These are phyloP conservation scores for Cryphonectria naterciae DNA, from an alignment of 2,329 filamentous ascomycete species.

Conservation along the genomic window DNA sequence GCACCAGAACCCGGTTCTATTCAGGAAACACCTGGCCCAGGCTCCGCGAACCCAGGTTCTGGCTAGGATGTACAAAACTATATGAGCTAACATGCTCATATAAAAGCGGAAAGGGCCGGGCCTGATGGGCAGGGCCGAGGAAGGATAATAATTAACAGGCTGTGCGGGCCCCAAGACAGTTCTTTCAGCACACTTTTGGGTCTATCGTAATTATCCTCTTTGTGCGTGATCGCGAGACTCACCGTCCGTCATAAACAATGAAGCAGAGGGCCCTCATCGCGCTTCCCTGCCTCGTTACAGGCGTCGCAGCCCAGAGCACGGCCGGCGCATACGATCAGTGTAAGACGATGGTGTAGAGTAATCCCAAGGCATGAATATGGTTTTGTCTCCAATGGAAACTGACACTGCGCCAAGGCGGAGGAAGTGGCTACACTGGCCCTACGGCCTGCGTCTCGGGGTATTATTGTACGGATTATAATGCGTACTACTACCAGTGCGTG, in stretches of 20 bases:
- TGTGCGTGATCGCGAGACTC: not conserved
- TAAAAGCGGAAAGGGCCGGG: conserved; percentile 8
- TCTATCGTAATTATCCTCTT: not conserved
- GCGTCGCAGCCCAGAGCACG: conserved; percentile 24
- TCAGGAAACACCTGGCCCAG: not conserved
- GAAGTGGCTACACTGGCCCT: conserved; percentile 29
- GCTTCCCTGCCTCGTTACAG: conserved; percentile 3
- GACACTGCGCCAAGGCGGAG: conserved; percentile 25
- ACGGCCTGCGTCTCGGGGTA: conserved; percentile 31
- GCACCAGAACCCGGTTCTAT: conserved; percentile 7
- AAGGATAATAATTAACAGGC: not conserved
- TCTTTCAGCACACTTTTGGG: not conserved
- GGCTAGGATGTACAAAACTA: not conserved
- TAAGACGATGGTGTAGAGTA: conserved; percentile 2
- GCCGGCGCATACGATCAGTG: conserved; percentile 26
- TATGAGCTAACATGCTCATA: not conserved
- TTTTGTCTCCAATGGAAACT: not conserved
- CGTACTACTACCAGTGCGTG: conserved; percentile 27
- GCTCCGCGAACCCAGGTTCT: not conserved
- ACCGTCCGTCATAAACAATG: not conserved
- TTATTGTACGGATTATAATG: conserved; percentile 32
- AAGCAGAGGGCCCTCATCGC: not conserved
- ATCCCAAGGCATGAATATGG: not conserved
- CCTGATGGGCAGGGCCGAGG: not conserved
- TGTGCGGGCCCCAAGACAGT: not conserved